A percentile compares a stretch with the other conserved stretches of the same genome.
These are phyloP conservation scores for Brasilioporus rufonigricans DNA, from an alignment of 768 basidiomycete species.

Conservation along the genomic window DNA sequence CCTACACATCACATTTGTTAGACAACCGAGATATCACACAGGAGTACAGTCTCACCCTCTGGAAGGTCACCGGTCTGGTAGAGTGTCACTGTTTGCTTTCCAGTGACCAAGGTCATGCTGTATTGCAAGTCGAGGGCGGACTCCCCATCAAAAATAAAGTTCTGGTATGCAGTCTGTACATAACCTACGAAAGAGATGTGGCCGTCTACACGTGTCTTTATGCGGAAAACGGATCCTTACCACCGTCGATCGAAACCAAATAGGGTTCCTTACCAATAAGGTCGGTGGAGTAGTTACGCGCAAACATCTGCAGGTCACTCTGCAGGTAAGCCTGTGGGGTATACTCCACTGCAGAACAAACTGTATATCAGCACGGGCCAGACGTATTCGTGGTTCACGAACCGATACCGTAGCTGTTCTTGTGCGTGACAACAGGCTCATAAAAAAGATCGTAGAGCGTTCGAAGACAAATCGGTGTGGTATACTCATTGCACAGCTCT, in stretches of 20 bases:
- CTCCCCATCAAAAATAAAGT: no score
- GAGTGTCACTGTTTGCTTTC: no score
- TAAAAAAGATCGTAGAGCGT: conserved; percentile 27
- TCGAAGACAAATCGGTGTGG: conserved; percentile 32
- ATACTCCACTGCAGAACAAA: conserved; percentile 31
- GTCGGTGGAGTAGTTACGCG: conserved; percentile 17
- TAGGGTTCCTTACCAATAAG: conserved; percentile 26
- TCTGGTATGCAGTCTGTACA: no score
- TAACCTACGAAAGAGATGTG: no score
- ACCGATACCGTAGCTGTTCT: conserved; percentile 37
- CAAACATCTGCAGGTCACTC: conserved; percentile 35
- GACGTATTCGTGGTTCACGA: neutral
- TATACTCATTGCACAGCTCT: conserved; percentile 7
- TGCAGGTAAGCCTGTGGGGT: conserved; percentile 32
- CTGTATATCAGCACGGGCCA: neutral
- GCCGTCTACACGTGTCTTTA: no score
- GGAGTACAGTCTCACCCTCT: no score
- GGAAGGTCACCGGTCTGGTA: no score
- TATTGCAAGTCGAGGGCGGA: no score
- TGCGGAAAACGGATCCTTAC: conserved; percentile 17
- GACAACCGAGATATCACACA: no score
- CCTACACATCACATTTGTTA: no score
- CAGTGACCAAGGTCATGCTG: no score
- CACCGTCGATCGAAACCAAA: conserved; percentile 38
- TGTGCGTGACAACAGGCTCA: conserved; percentile 20